phyloP scores from a whole-genome alignment of 2,329 filamentous ascomycete species.

The Fulvia fulva region DNA sequence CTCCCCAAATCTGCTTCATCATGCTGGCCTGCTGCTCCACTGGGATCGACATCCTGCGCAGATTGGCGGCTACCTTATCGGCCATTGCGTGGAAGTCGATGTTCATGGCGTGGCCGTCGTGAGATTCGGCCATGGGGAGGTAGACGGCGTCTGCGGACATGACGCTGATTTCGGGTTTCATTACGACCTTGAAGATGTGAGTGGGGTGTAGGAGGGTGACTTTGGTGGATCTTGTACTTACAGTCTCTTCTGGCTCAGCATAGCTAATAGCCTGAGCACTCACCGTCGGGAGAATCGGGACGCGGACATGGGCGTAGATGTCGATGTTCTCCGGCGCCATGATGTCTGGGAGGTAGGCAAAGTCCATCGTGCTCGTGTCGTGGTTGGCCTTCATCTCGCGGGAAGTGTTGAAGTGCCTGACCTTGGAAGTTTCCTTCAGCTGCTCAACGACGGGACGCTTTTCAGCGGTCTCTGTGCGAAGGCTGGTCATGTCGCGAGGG shows the following conservation, averaged over 20 bases:
- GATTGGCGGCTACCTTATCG: slow-evolving; percentile 36
- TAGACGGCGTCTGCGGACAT: slow-evolving; percentile 48
- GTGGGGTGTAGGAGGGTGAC: neutral
- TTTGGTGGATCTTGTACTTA: slow-evolving; percentile 8
- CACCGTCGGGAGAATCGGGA: slow-evolving; percentile 30
- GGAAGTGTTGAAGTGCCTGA: slow-evolving; percentile 60
- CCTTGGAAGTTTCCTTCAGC: slow-evolving; percentile 22
- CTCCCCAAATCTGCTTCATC: slow-evolving; percentile 42
- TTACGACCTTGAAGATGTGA: slow-evolving; percentile 34
- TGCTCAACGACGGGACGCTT: slow-evolving; percentile 35
- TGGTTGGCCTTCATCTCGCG: slow-evolving; percentile 53
- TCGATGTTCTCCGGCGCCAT: slow-evolving; percentile 17
- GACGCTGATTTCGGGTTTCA: slow-evolving; percentile 56
- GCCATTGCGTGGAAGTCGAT: slow-evolving; percentile 56
- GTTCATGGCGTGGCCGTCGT: slow-evolving; percentile 53
- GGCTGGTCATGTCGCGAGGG: slow-evolving; percentile 49
- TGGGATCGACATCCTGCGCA: slow-evolving; percentile 31
- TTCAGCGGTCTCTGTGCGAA: slow-evolving; percentile 50
- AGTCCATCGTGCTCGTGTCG: slow-evolving; percentile 60
- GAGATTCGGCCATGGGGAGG: slow-evolving; percentile 55
- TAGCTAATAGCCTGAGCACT: slow-evolving; percentile 12
- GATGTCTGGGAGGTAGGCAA: slow-evolving; percentile 55
- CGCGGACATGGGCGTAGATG: slow-evolving; percentile 24
- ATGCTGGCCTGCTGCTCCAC: slow-evolving; percentile 42
- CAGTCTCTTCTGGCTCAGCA: slow-evolving; percentile 23